phyloP scores from a whole-genome alignment of 768 basidiomycete species.

The Tubosaeta sp. region DNA sequence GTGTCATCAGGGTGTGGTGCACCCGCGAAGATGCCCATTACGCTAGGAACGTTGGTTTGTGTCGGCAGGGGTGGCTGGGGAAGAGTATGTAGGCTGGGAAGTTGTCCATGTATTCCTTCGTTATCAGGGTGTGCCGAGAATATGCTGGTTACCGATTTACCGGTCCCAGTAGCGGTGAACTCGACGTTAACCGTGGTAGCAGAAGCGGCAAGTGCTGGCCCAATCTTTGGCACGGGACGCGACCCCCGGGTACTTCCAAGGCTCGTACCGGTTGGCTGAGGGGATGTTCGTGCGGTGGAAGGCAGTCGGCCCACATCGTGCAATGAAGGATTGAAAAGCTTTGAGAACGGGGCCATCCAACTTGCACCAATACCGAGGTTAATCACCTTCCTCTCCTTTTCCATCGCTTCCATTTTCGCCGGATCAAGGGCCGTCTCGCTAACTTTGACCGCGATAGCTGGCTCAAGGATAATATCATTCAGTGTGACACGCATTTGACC shows the following conservation, averaged over 20 bases:
- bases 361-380: slow-evolving; percentile 39
- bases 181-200: slow-evolving; percentile 95
- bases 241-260: slow-evolving; percentile 22
- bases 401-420: slow-evolving; percentile 42
- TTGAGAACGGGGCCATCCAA: slow-evolving; percentile 88
- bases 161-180: slow-evolving; percentile 71
- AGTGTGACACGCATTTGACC: slow-evolving; percentile 76
- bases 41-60: slow-evolving; percentile 29
- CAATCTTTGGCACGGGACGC: slow-evolving; percentile 73
- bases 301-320: slow-evolving; percentile 13
- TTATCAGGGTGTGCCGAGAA: slow-evolving; percentile 29
- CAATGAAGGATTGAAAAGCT: slow-evolving; percentile 53
- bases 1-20: slow-evolving; percentile 49
- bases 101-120: slow-evolving; percentile 9
- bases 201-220: slow-evolving; percentile 81
- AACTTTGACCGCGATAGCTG: slow-evolving; percentile 64
- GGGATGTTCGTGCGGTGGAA: slow-evolving; percentile 24
- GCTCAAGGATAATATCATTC: slow-evolving; percentile 90
- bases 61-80: slow-evolving; percentile 9
- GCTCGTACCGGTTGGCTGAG: slow-evolving; percentile 24
- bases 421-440: slow-evolving; percentile 68
- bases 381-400: slow-evolving; percentile 28
- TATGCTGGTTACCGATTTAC: slow-evolving; percentile 50
- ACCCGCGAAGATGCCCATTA: slow-evolving; percentile 93
- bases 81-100: slow-evolving; percentile 11